Conservation (phyloP, 306 rosid species). For the Inga leiocalycina region DNA sequence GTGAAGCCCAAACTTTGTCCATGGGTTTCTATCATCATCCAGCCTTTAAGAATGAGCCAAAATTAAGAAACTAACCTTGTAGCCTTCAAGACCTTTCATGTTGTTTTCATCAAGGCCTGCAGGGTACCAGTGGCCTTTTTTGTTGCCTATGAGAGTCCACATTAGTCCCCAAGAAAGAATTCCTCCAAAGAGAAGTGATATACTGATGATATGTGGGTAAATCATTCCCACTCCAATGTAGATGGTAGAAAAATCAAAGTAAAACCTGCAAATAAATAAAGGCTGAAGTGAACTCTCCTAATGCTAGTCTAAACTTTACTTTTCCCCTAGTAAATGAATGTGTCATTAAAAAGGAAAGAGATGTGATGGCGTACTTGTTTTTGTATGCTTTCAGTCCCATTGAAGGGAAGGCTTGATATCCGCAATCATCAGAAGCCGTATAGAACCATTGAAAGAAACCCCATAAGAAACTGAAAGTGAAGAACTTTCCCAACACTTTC, state of each 20-base stretch:
- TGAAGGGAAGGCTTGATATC: constrained; percentile 53
- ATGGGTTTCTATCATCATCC: too few relatives aligned
- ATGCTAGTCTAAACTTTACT: constrained; percentile 7
- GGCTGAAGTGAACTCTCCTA: constrained; percentile 1
- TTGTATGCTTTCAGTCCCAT: constrained; percentile 53
- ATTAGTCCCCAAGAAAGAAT: constrained; percentile 58
- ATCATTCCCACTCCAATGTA: constrained; percentile 63
- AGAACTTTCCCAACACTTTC: constrained; percentile 52
- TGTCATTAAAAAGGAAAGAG: constrained; percentile 9
- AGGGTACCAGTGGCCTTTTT: constrained; percentile 47
- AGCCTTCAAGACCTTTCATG: constrained; percentile 51
- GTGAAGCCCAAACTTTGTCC: too few relatives aligned
- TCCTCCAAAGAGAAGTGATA: constrained; percentile 57
- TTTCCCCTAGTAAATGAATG: neutral
- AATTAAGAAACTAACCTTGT: constrained; percentile 41
- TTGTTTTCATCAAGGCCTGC: constrained; percentile 7
- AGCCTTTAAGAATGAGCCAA: too few relatives aligned
- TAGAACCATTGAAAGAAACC: constrained; percentile 64
- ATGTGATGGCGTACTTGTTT: constrained; percentile 32
- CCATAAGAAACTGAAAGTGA: constrained; percentile 54
- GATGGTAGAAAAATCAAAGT: constrained; percentile 52
- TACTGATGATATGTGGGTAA: constrained; percentile 54
- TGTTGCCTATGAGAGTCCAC: constrained; percentile 53
- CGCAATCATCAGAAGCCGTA: constrained; percentile 47
- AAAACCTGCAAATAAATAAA: constrained; percentile 42